Base-by-base conservation (phyloP, 495 filamentous ascomycete genomes). In the Penicillium paxilli region DNA sequence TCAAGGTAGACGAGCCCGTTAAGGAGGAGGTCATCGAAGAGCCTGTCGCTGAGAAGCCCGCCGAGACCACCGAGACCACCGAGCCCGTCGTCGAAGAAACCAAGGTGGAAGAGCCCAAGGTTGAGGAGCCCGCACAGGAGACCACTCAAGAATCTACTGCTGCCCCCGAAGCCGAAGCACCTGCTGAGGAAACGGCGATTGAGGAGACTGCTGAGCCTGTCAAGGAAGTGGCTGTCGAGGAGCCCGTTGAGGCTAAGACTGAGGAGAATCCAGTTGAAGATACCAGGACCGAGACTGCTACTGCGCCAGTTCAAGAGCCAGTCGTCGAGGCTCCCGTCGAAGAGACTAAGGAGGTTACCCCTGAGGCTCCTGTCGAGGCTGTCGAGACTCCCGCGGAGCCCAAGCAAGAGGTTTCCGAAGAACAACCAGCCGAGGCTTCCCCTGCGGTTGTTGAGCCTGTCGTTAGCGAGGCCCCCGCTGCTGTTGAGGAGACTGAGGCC, bases 21-120 rank as follows among this genome's bases (percentile, higher is more conserved):
- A 23, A 24, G 11, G 57, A 59, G 23, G 63, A 61, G 26, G 8
- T 54, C 32, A 33, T 38, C 24, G 21, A 40, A 2, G 12, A 14
- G 0, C 35, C 14, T 28, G 26, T 24, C 7, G 20, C 49, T 23
- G 26, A 55, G 56, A 32, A 47, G 22, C 9, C 52, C 58, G 16
- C 47, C 48, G 56, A 62, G 37, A 53, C 62, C 17, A 45, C 54
- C 2, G 20, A 41, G 6, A 19, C 26, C 10, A 55, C 61, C 17
- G 63, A 63, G 44, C 30, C 32, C 14, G 19, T 22, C 21, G 37
- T 38, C 41, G 44, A 47, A 2, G 55, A 58, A 42, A 28, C 56
- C 16, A 48, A 33, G 28, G 33, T 30, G 21, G 52, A 60, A 25
- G 56, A 56, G 26, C 49, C 48, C 25, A n/a, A 32, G 23, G 32